Conservation (phyloP, 169 alveolate genomes). For the Cryptosporidium sp. region DNA sequence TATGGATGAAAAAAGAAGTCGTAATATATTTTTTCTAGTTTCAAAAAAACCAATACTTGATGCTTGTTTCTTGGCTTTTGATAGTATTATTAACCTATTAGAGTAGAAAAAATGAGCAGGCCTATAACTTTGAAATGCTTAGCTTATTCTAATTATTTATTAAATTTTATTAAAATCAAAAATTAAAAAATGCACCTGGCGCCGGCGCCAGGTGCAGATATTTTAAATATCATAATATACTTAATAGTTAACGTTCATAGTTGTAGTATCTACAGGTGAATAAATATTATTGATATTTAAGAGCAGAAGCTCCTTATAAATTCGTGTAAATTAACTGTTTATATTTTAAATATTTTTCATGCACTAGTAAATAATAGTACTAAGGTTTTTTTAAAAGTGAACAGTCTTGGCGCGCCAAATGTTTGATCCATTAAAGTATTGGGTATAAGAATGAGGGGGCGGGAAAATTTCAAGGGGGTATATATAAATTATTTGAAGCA, state of each 20-base stretch:
- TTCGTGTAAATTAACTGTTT: background rate
- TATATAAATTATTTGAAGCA: background rate
- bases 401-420: background rate
- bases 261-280: background rate
- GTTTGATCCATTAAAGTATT: constrained; percentile 4
- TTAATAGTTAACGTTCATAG: background rate
- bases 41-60: too few species aligned
- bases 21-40: too few species aligned
- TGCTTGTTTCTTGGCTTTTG: too few species aligned
- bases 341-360: background rate
- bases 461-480: constrained; percentile 23
- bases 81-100: background rate
- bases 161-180: background rate
- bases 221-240: background rate
- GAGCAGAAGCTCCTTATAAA: background rate
- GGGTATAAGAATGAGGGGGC: constrained; percentile 40
- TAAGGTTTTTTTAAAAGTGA: background rate
- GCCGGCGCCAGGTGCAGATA: background rate
- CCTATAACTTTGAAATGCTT: too few species aligned
- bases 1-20: too few species aligned
- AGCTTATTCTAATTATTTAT: background rate
- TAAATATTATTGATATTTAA: background rate
- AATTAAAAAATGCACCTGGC: background rate
- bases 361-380: background rate
- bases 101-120: background rate